These are phyloP conservation scores for Tinospora cordifolia DNA, from an alignment of 164 flowering plant genomes.

Conservation along the genomic window DNA sequence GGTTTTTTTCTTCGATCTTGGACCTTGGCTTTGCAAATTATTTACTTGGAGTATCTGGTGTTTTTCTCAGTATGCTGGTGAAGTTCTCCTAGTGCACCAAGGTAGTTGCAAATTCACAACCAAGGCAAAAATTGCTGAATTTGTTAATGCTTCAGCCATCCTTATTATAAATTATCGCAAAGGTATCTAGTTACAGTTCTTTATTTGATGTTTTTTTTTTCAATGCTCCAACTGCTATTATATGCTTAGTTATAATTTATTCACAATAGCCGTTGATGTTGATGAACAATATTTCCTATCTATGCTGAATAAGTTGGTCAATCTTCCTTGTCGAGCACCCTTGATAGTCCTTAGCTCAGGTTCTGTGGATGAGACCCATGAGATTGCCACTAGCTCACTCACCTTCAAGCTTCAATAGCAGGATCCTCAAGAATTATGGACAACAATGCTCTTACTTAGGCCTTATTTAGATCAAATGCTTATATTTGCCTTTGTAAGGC, in stretches of 20 bases:
- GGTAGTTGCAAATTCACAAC: constrained; percentile 82
- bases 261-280: background rate
- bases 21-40: background rate
- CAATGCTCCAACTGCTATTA: background rate
- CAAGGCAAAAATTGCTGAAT: constrained; percentile 78
- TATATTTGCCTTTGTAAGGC: too few relatives aligned
- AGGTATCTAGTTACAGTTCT: constrained; percentile 36
- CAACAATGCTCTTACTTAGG: background rate
- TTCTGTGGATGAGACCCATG: background rate
- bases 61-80: constrained; percentile 51
- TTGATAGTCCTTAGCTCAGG: background rate
- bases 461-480: too few relatives aligned
- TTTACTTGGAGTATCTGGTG: constrained; percentile 1
- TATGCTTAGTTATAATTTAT: background rate
- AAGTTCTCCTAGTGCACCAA: constrained; percentile 77
- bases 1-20: too few relatives aligned
- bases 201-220: background rate
- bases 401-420: background rate
- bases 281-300: background rate
- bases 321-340: background rate
- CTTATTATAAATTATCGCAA: constrained; percentile 69
- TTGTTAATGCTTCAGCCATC: constrained; percentile 82
- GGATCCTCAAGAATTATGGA: background rate
- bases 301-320: background rate
- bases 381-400: background rate